Evolutionary conservation across 306 rosid species (phyloP).

Genomic region (Quercus agrifolia): DNA sequence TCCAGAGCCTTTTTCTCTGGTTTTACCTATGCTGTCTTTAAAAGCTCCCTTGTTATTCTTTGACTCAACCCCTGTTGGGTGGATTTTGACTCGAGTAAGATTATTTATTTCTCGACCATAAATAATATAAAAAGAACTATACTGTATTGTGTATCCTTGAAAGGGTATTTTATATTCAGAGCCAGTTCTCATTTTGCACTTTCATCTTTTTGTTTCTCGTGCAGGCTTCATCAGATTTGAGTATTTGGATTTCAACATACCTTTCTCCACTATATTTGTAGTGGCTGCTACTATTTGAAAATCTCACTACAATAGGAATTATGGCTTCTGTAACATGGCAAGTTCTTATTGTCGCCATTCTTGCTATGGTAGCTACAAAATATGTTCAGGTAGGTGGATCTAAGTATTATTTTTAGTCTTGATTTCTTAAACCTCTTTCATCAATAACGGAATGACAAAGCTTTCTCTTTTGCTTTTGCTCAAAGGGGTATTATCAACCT

Average conservation of each 20-base stretch:
- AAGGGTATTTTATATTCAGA: background rate
- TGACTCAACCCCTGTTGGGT: too few species aligned
- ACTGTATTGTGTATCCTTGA: background rate
- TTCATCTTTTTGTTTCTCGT: background rate
- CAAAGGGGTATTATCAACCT: slow-evolving; percentile 42
- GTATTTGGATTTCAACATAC: slow-evolving; percentile 48
- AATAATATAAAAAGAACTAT: too few species aligned
- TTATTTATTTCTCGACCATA: too few species aligned
- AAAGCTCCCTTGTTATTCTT: too few species aligned
- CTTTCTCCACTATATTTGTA: slow-evolving; percentile 26
- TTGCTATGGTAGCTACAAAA: slow-evolving; percentile 25
- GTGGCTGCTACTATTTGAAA: slow-evolving; percentile 7
- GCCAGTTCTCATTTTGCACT: background rate
- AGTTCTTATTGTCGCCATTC: slow-evolving; percentile 40
- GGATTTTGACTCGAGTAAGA: too few species aligned
- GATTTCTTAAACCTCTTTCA: background rate
- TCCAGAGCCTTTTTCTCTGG: slow-evolving; percentile 49
- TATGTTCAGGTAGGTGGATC: slow-evolving; percentile 38
- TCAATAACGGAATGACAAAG: background rate
- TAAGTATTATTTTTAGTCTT: background rate
- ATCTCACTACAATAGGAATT: slow-evolving; percentile 15
- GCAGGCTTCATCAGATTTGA: slow-evolving; percentile 44
- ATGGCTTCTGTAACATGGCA: slow-evolving; percentile 52
- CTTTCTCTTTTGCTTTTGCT: background rate
- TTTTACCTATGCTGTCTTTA: slow-evolving; percentile 47